phyloP scores from a whole-genome alignment of 768 basidiomycete species.

The Collybia sordida region DNA sequence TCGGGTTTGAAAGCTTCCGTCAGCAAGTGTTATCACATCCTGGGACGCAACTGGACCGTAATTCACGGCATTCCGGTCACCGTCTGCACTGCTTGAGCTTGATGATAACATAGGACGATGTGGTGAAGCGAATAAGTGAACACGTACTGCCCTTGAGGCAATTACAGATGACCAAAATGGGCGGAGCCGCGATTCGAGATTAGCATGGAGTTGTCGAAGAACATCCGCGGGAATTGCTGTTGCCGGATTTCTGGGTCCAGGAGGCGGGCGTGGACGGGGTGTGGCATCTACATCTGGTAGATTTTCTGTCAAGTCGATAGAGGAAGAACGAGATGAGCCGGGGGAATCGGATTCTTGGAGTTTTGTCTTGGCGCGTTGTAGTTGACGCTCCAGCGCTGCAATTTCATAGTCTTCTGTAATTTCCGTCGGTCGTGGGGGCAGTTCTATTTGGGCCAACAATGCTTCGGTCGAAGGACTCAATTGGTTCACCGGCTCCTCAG shows the following conservation, averaged over 20 bases:
- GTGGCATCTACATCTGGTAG: not conserved
- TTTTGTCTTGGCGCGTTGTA: constrained; percentile 37
- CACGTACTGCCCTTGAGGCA: constrained; percentile 55
- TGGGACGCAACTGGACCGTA: constrained; percentile 46
- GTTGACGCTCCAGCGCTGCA: constrained; percentile 53
- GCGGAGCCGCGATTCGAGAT: constrained; percentile 73
- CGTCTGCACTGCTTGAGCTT: constrained; percentile 14
- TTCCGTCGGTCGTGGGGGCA: constrained; percentile 60
- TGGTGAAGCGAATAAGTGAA: constrained; percentile 57
- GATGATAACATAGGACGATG: constrained; percentile 20
- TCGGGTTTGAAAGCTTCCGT: constrained; percentile 72
- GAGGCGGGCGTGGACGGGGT: not conserved
- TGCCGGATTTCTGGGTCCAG: constrained; percentile 9
- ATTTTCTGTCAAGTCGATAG: constrained; percentile 2
- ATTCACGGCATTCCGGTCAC: constrained; percentile 24
- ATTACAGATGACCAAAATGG: constrained; percentile 82
- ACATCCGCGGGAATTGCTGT: constrained; percentile 22
- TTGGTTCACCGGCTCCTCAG: constrained; percentile 15
- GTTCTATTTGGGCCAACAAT: constrained; percentile 40
- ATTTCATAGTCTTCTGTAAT: constrained; percentile 60
- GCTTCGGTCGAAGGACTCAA: constrained; percentile 48
- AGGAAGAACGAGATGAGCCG: constrained; percentile 19
- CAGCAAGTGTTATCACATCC: constrained; percentile 57
- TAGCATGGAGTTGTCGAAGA: constrained; percentile 62
- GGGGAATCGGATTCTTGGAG: constrained; percentile 11